Evolutionary conservation across 306 rosid genomes (phyloP).

Genomic region (Morella rubra): DNA sequence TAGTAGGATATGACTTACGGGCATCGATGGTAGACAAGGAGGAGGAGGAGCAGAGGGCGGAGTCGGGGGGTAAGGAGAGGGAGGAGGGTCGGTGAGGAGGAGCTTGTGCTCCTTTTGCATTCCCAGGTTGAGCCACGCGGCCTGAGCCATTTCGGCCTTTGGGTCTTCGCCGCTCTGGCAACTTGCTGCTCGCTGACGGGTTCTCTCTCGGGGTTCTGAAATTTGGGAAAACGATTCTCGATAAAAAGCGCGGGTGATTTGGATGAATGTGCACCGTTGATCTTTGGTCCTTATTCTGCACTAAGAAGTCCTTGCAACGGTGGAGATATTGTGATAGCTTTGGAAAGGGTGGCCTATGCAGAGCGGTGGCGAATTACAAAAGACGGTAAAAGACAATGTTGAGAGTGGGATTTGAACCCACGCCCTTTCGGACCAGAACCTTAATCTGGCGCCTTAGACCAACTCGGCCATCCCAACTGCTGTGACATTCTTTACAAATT

Average conservation of each 20-base stretch:
- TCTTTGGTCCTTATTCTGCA: no score
- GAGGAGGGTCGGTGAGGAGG: slow-evolving; percentile 48
- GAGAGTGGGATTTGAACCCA: no score
- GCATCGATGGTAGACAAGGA: slow-evolving; percentile 36
- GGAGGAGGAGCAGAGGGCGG: slow-evolving; percentile 13
- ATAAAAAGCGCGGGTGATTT: slow-evolving; percentile 8
- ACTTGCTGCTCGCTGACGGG: background rate
- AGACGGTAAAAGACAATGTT: no score
- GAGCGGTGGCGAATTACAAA: no score
- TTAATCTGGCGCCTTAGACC: no score
- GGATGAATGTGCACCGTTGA: background rate
- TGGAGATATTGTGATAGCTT: no score
- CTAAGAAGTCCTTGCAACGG: no score
- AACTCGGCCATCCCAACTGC: no score
- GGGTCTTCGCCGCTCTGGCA: background rate
- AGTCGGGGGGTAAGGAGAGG: slow-evolving; percentile 32
- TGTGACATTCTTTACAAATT: no score
- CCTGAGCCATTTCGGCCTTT: slow-evolving; percentile 35
- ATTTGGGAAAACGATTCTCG: no score
- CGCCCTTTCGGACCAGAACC: no score
- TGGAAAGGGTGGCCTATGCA: no score
- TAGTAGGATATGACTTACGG: slow-evolving; percentile 12
- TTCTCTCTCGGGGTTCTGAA: background rate
- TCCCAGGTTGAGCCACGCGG: slow-evolving; percentile 44
- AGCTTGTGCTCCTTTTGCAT: slow-evolving; percentile 48